phyloP scores from a whole-genome alignment of 331 rosid genomes.

The Spiraea crenata region DNA sequence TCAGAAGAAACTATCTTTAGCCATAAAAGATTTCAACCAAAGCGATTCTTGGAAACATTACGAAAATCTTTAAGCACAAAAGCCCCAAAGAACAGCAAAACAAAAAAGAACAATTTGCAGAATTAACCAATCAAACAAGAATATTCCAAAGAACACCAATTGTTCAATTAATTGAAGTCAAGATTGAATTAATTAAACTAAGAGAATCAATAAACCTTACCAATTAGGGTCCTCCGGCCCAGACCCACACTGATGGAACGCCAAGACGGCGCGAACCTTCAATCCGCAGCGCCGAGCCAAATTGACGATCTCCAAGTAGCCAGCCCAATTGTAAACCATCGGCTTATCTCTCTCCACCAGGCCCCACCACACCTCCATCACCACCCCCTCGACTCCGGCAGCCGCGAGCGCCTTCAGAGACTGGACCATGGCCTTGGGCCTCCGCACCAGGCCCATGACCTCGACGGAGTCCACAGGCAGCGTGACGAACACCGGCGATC shows the following conservation, averaged over 20 bases:
- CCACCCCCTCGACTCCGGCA: conserved; percentile 56
- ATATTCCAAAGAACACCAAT: neutral
- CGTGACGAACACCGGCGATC: conserved; percentile 45
- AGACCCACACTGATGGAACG: conserved; percentile 43
- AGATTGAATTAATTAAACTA: neutral
- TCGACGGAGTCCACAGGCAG: conserved; percentile 42
- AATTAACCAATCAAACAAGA: neutral
- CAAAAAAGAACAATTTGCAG: neutral
- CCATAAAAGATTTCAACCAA: neutral
- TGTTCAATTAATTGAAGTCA: neutral
- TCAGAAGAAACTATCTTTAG: neutral
- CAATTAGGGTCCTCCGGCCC: conserved; percentile 45
- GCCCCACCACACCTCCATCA: conserved; percentile 62
- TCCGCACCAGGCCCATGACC: conserved; percentile 22
- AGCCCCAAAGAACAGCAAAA: neutral
- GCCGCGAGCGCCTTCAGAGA: conserved; percentile 45
- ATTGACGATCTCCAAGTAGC: conserved; percentile 43
- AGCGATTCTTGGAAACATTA: neutral
- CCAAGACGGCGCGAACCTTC: conserved; percentile 48
- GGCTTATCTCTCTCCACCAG: conserved; percentile 53
- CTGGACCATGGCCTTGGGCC: conserved; percentile 35
- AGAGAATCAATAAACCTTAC: conserved; percentile 23
- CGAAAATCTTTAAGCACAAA: too few relatives aligned
- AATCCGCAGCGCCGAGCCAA: conserved; percentile 38
- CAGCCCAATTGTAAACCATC: conserved; percentile 41